Percentiles rank a stretch among this genome's conserved stretches.
phyloP scores from a whole-genome alignment of 441 rosid genomes.

The Populus hybrid region DNA sequence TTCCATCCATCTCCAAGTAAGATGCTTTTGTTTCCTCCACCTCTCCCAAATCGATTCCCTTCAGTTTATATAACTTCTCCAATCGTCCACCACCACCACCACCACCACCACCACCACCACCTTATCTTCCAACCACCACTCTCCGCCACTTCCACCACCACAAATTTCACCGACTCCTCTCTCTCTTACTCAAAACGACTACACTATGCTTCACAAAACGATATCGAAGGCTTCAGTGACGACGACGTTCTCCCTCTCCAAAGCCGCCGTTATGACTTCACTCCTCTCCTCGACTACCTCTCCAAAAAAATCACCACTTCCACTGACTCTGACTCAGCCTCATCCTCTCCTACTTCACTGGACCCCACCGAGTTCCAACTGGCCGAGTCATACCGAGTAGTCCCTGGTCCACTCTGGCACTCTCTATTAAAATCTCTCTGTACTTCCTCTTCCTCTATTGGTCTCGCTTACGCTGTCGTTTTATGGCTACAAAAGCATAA shows the following conservation, averaged over 20 bases:
- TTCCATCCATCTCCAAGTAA: too few relatives aligned
- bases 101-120: slow-evolving; percentile 31
- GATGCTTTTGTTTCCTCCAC: slow-evolving; percentile 57
- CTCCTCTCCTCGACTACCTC: slow-evolving; percentile 73
- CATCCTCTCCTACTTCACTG: slow-evolving; percentile 41
- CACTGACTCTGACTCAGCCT: background rate
- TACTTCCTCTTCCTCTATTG: slow-evolving; percentile 54
- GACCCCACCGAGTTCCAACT: slow-evolving; percentile 63
- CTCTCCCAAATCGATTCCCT: slow-evolving; percentile 45
- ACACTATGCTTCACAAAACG: background rate
- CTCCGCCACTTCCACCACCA: slow-evolving; percentile 13
- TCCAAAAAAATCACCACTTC: slow-evolving; percentile 24
- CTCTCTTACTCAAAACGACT: slow-evolving; percentile 11
- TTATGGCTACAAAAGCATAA: slow-evolving; percentile 87
- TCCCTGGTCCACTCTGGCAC: slow-evolving; percentile 95
- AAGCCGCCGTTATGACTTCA: slow-evolving; percentile 73
- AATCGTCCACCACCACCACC: slow-evolving; percentile 24
- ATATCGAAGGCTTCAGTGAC: slow-evolving; percentile 9
- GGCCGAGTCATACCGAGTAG: slow-evolving; percentile 88
- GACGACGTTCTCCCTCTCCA: slow-evolving; percentile 47
- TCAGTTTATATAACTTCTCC: slow-evolving; percentile 31
- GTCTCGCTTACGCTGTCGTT: slow-evolving; percentile 76
- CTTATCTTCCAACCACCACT: slow-evolving; percentile 23
- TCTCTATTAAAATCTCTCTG: slow-evolving; percentile 66
- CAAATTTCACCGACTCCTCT: slow-evolving; percentile 21